Base-by-base conservation (phyloP, 2,329 filamentous ascomycete species). In the Bipolaris sorokiniana region DNA sequence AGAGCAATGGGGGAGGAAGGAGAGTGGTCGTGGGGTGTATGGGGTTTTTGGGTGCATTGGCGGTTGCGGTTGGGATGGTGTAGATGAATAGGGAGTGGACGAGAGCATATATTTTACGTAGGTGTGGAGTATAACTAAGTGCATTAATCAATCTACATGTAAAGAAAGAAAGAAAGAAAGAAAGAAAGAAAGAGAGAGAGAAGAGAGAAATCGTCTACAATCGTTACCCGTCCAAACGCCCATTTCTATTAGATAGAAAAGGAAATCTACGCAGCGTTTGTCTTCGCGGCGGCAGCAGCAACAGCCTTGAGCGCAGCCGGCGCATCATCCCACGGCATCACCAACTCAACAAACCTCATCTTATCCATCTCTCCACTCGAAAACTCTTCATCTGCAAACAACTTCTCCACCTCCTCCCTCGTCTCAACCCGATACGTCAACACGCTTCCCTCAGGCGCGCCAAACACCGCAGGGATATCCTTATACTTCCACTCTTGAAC, bases 251-350 rank as follows among this genome's bases (percentile, higher is more conserved):
- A n/a, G 18, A 4, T 7, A 26, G 18, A 13, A 15, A 40, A 22
- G 18, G 10, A 15, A n/a, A 20, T 37, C 33, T 63, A 67, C 36
- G 61, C 62, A 10, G 51, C 56, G 59, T 93, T 94, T 48, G 82
- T 86, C 78, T 79, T 86, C 5, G 90, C 90, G 44, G 87, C 88
- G 5, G 88, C 87, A 74, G 89, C 83, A 0, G 90, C 89, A 20
- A 90, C 91, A 70, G 87, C 77, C 67, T 88, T 85, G 65, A 96
- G 76, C 5, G 86, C 86, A 46, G 82, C 80, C 0, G 91, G 91
- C 11, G 91, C 90, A 77, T 96, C 91, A 58, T 92, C 84, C 77
- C 85, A 89, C 9, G 87, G 88, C 86, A 96, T 91, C 69, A 91
- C 88, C 48, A 96, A 70, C 80, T 96, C 92, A 40, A 96, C 91